These are phyloP conservation scores for Solanum peruvianum DNA, from an alignment of 257 asterid species.

Conservation along the genomic window DNA sequence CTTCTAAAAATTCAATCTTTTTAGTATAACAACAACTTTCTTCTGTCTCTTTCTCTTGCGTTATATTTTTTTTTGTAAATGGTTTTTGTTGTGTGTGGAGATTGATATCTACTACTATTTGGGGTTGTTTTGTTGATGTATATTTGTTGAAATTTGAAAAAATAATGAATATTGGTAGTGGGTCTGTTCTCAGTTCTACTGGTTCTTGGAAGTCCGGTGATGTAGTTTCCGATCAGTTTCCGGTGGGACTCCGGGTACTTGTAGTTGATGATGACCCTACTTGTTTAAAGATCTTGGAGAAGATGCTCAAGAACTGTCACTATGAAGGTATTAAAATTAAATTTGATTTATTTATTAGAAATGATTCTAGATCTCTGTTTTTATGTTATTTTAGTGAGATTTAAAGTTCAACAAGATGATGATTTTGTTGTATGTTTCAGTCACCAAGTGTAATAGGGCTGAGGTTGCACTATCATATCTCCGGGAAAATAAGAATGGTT, in stretches of 20 bases:
- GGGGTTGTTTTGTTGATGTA: neutral
- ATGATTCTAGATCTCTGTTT: neutral
- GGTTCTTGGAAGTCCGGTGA: constrained; percentile 48
- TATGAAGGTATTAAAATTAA: constrained; percentile 49
- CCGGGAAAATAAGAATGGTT: constrained; percentile 63
- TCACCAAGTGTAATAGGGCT: constrained; percentile 73
- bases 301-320: constrained; percentile 69
- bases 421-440: constrained; percentile 26
- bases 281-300: constrained; percentile 81
- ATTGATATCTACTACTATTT: neutral
- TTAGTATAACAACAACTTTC: neutral
- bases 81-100: neutral
- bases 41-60: neutral
- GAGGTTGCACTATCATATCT: constrained; percentile 60
- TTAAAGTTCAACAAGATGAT: neutral
- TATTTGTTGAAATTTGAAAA: constrained; percentile 11
- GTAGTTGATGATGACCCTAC: constrained; percentile 96
- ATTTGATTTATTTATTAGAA: neutral
- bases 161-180: constrained; percentile 55
- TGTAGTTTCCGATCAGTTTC: constrained; percentile 66
- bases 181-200: neutral
- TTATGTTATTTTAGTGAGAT: neutral
- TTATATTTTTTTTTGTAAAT: neutral
- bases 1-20: neutral
- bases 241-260: constrained; percentile 83